Conservation (phyloP, 352 stramenopile genomes). For the Globisporangium camurandrum region DNA sequence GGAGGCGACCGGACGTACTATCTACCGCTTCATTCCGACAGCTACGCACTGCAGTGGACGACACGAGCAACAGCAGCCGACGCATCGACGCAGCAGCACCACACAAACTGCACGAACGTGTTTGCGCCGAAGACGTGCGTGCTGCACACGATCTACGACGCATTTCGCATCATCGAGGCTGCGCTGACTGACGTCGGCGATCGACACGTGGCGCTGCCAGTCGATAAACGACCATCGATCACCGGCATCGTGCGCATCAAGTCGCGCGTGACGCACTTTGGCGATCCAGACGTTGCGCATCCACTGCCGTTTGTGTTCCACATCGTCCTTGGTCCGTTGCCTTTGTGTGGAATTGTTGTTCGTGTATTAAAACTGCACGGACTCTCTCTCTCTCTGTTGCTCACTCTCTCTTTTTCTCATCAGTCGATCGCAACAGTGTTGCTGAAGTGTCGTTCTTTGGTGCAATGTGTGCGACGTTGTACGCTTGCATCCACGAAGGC, state of each 20-base stretch:
- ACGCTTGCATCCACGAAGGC: slow-evolving; percentile 40
- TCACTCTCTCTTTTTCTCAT: neutral
- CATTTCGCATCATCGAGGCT: slow-evolving; percentile 1
- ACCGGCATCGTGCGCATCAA: slow-evolving; percentile 48
- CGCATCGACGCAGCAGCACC: neutral
- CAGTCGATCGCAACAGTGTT: slow-evolving; percentile 33
- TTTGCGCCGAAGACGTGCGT: slow-evolving; percentile 13
- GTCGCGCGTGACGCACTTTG: slow-evolving; percentile 42
- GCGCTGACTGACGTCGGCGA: no score
- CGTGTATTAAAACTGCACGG: neutral
- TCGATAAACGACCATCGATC: slow-evolving; percentile 23
- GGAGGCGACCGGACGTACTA: slow-evolving; percentile 47
- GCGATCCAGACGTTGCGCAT: slow-evolving; percentile 28
- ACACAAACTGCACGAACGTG: slow-evolving; percentile 17
- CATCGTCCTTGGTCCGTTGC: slow-evolving; percentile 32
- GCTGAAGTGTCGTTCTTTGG: slow-evolving; percentile 65
- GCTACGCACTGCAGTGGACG: slow-evolving; percentile 39
- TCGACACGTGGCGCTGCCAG: neutral
- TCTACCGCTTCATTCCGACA: slow-evolving; percentile 37
- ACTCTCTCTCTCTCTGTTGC: neutral
- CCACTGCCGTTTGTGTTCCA: slow-evolving; percentile 66
- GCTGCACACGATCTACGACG: slow-evolving; percentile 16
- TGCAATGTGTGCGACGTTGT: slow-evolving; percentile 54
- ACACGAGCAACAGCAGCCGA: neutral
- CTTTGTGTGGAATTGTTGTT: neutral